phyloP scores from a whole-genome alignment of 2,329 filamentous ascomycete species.

The Juglanconis juglandina region DNA sequence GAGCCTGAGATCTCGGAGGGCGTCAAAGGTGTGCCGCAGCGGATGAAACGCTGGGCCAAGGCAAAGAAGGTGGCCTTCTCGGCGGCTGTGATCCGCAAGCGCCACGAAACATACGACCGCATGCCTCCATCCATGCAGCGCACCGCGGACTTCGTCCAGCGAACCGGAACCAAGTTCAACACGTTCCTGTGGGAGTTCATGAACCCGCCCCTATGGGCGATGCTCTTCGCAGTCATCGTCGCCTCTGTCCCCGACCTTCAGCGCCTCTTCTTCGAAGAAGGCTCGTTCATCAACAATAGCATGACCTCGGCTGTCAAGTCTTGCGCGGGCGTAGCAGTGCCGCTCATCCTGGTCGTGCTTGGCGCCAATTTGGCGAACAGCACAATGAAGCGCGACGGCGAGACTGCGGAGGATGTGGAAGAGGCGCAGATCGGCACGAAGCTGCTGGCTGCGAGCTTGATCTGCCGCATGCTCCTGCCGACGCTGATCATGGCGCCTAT shows the following conservation, averaged over 20 bases:
- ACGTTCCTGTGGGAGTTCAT: conserved; percentile 85
- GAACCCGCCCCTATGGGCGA: conserved; percentile 97
- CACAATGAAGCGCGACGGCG: conserved; percentile 66
- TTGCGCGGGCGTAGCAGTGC: conserved; percentile 86
- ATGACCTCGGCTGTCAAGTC: conserved; percentile 84
- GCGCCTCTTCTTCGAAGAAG: conserved; percentile 79
- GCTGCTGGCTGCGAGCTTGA: conserved; percentile 77
- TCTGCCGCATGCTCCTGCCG: conserved; percentile 89
- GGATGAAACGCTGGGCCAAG: conserved; percentile 32
- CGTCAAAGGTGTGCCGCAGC: conserved; percentile 38
- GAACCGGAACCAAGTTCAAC: conserved; percentile 45
- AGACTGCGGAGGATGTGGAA: conserved; percentile 52
- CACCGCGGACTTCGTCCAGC: conserved; percentile 28
- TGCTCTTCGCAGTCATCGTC: conserved; percentile 86
- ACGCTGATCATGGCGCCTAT: conserved; percentile 90
- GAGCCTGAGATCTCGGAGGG: conserved; percentile 40
- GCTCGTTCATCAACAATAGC: conserved; percentile 88
- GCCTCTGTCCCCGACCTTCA: conserved; percentile 84
- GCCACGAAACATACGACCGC: conserved; percentile 29
- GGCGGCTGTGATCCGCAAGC: conserved; percentile 15
- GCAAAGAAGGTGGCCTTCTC: conserved; percentile 22
- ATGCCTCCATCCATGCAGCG: conserved; percentile 42
- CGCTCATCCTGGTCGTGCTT: conserved; percentile 89
- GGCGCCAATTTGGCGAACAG: conserved; percentile 93
- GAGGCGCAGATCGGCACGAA: conserved; percentile 67